Conservation (phyloP, 768 basidiomycete species). For the Russula sp. region DNA sequence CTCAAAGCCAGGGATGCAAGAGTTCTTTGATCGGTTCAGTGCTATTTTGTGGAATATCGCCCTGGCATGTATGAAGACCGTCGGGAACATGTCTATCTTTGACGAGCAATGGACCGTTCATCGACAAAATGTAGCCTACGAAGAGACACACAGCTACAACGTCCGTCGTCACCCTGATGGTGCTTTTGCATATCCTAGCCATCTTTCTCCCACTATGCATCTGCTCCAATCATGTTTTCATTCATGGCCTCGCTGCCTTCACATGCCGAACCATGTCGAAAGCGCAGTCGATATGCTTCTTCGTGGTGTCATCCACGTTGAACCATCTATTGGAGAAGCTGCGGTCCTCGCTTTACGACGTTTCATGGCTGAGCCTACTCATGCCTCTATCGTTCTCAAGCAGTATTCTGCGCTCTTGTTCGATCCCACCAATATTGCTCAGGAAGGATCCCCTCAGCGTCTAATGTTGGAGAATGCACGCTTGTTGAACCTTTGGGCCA, state of each 20-base stretch:
- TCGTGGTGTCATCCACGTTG: slow-evolving; percentile 77
- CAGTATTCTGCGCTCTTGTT: slow-evolving; percentile 70
- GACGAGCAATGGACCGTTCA: slow-evolving; percentile 76
- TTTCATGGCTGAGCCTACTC: slow-evolving; percentile 53
- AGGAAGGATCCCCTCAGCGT: slow-evolving; percentile 55
- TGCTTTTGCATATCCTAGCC: slow-evolving; percentile 57
- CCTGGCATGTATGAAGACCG: slow-evolving; percentile 48
- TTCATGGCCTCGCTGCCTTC: slow-evolving; percentile 77
- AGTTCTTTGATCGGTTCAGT: slow-evolving; percentile 62
- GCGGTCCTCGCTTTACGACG: slow-evolving; percentile 63
- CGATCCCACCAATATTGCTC: slow-evolving; percentile 52
- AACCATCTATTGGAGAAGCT: slow-evolving; percentile 63
- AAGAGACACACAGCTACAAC: slow-evolving; percentile 62
- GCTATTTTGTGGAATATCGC: slow-evolving; percentile 51
- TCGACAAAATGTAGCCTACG: slow-evolving; percentile 50
- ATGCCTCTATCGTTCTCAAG: slow-evolving; percentile 51
- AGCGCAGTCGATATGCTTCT: slow-evolving; percentile 75
- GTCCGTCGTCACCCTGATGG: slow-evolving; percentile 64
- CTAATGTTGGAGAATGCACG: slow-evolving; percentile 60
- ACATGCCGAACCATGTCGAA: slow-evolving; percentile 42
- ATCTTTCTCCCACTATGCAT: slow-evolving; percentile 53
- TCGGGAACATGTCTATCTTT: slow-evolving; percentile 73
- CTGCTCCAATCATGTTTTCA: slow-evolving; percentile 73
- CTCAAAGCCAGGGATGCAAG: slow-evolving; percentile 59
- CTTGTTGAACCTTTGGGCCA: slow-evolving; percentile 66